A percentile compares a stretch with the other conserved stretches of the same genome.
Conservation (phyloP, 306 rosid genomes). For the Prunus armeniaca region DNA sequence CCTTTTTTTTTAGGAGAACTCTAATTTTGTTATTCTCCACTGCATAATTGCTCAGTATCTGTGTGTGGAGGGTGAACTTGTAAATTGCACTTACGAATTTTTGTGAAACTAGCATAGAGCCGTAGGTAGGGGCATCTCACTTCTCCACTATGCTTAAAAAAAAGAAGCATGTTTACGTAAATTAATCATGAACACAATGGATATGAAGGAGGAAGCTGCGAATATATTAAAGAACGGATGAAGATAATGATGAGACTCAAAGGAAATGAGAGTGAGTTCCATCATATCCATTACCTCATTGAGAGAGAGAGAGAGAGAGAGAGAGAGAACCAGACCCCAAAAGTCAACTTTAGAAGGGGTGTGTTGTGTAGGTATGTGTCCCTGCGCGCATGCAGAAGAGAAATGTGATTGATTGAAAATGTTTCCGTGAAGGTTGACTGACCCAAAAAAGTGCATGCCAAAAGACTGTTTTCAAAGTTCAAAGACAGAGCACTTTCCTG, state of each 20-base stretch:
- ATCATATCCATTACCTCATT: constrained; percentile 8
- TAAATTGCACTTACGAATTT: too few species aligned
- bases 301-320: neutral
- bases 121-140: neutral
- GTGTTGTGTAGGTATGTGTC: neutral
- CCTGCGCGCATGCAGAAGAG: neutral
- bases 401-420: neutral
- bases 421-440: neutral
- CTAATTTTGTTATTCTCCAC: too few species aligned
- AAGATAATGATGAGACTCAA: constrained; percentile 17
- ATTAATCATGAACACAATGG: neutral
- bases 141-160: neutral
- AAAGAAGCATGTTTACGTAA: neutral
- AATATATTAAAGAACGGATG: neutral
- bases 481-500: neutral
- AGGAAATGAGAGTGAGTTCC: constrained; percentile 10
- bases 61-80: too few species aligned
- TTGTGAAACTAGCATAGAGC: neutral
- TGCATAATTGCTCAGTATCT: too few species aligned
- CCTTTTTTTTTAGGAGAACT: too few species aligned
- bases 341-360: neutral
- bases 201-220: neutral
- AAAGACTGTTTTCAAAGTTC: neutral
- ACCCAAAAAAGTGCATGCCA: neutral
- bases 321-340: neutral